Percentiles rank a stretch among this genome's conserved stretches.
These are phyloP conservation scores for Fusarium veterinarium DNA, from an alignment of 2,329 filamentous ascomycete species.

Conservation along the genomic window DNA sequence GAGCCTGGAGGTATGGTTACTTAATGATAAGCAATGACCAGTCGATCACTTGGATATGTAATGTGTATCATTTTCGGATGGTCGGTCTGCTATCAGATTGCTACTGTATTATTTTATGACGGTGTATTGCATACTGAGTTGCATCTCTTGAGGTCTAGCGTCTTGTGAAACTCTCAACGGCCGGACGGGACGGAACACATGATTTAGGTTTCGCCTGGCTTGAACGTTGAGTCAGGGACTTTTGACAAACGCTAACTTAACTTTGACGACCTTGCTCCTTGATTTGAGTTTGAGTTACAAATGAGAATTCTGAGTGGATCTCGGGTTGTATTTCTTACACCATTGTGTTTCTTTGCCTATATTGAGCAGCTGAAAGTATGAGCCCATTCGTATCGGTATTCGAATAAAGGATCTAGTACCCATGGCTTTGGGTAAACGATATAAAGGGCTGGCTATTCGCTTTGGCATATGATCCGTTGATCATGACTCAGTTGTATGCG, in stretches of 20 bases:
- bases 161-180: background rate
- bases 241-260: background rate
- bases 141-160: conserved; percentile 7
- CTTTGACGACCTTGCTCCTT: background rate
- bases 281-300: background rate
- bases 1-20: background rate
- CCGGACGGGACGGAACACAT: background rate
- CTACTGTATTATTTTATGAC: background rate
- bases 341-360: background rate
- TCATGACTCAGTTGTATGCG: background rate
- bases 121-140: conserved; percentile 1
- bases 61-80: background rate
- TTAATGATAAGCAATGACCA: background rate
- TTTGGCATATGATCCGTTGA: background rate
- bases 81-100: background rate
- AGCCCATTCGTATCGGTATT: background rate
- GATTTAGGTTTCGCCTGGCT: conserved; percentile 11
- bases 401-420: background rate
- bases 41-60: background rate
- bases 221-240: conserved; percentile 1
- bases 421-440: no score
- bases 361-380: background rate
- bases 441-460: background rate
- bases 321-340: background rate
- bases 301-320: background rate